phyloP scores from a whole-genome alignment of 2,329 filamentous ascomycete genomes.

The Colletotrichum gloeosporioides region DNA sequence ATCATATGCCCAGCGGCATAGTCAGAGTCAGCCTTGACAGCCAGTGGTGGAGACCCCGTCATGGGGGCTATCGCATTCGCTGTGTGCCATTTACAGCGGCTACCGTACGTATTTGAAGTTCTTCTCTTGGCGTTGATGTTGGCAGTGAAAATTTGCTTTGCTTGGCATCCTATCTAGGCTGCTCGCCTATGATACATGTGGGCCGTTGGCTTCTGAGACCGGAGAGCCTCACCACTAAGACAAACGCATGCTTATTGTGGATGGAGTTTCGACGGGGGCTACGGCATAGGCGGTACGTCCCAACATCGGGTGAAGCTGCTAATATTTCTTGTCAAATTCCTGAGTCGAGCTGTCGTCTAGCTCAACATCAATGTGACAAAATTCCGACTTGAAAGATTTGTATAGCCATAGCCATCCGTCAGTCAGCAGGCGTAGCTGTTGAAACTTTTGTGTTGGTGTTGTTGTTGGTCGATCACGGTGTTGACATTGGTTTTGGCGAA shows the following conservation, averaged over 20 bases:
- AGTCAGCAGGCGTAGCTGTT: neutral
- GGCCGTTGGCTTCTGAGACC: neutral
- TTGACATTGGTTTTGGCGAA: neutral
- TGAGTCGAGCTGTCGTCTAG: no score
- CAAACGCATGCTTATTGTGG: neutral
- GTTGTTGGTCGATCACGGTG: neutral
- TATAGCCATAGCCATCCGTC: no score
- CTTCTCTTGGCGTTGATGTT: neutral
- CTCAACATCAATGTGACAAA: neutral
- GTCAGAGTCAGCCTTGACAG: neutral
- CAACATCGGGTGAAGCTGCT: fast-evolving
- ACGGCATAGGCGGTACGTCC: neutral
- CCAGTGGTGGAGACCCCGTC: fast-evolving
- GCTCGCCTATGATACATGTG: neutral
- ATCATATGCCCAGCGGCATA: neutral
- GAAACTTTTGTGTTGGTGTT: neutral
- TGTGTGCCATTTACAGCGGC: no score
- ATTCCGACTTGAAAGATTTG: neutral
- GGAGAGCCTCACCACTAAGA: neutral
- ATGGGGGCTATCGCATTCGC: no score
- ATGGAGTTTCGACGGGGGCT: neutral
- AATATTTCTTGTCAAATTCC: neutral
- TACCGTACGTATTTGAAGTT: no score
- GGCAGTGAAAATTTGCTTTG: neutral
- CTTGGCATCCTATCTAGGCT: neutral